Evolutionary conservation across 208 protist species (phyloP), one percentile per base, ranked within the genome.

Genomic region (Dictyostelium gargantuum): DNA sequence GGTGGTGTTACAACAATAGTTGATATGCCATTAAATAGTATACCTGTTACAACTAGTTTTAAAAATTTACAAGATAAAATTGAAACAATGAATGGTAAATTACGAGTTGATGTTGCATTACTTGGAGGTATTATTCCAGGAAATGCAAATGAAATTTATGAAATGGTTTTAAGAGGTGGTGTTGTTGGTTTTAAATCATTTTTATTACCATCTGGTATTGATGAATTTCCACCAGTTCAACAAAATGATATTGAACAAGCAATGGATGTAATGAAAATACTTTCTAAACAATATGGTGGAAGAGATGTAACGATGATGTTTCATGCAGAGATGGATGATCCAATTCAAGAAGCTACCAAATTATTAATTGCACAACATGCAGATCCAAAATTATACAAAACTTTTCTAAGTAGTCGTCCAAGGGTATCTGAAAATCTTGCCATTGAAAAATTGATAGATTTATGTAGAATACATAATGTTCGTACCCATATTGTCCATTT

Each of bases 101-200:
- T 48, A 15, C 91, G 84, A 75, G 94, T 95, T 5, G 94, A 95
- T 91, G 94, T 95, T 38, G 94, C 93, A 32, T 61, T 94, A 44
- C 40, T 95, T 1, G 94, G 94, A 40, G 94, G 94, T 46, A 94
- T 95, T 11, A 35, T 95, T 2, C 94, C 94, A 29, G 66, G 73
- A 17, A 95, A 95, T 46, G 17, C 40, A 0, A 3, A 73, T 1
- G 73, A 95, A n/a, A 93, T 95, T 23, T 91, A 70, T 32, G 42
- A 73, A 72, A 93, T 95, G 91, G 76, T 93, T 32, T 46, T 58
- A 15, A 29, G 93, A 17, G 84, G 73, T 74, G 93, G 93, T 35
- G 93, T 95, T 1, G 77, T 95, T n/a, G 93, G 93, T 29, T 95
- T 95, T 35, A 95, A 95, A 66, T 72, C 92, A 8, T 95, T 95